Percentiles rank a stretch among this genome's conserved stretches.
Evolutionary conservation across 2,329 filamentous ascomycete species (phyloP).

Genomic region (Plectosphaerella cucumerina): DNA sequence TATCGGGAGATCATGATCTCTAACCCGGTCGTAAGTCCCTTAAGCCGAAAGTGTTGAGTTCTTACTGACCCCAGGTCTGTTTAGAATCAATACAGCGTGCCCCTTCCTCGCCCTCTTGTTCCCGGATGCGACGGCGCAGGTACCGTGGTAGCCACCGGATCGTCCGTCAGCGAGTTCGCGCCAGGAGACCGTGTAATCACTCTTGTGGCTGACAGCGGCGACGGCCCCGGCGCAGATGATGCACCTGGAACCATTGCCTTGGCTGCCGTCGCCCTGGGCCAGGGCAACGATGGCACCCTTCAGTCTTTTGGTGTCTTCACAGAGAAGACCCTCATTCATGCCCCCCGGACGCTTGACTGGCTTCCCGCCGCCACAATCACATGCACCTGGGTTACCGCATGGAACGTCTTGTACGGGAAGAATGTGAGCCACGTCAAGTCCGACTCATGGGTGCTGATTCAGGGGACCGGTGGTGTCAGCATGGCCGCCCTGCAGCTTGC

Average conservation of each 20-base stretch:
- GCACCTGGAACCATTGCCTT: constrained; percentile 18
- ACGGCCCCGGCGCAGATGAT: background rate
- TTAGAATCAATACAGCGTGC: too few relatives aligned
- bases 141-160: background rate
- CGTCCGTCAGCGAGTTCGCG: background rate
- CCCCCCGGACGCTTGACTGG: constrained; percentile 38
- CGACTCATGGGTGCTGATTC: constrained; percentile 28
- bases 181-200: constrained; percentile 2
- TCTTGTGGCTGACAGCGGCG: background rate
- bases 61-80: too few relatives aligned
- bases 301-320: constrained; percentile 54
- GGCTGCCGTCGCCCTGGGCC: constrained; percentile 47
- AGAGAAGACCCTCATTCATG: constrained; percentile 50
- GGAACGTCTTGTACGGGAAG: constrained; percentile 46
- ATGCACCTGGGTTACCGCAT: constrained; percentile 46
- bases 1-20: constrained; percentile 4
- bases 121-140: constrained; percentile 4
- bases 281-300: constrained; percentile 52
- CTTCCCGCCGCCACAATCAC: constrained; percentile 37
- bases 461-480: constrained; percentile 35
- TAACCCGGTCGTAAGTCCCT: background rate
- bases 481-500: constrained; percentile 30
- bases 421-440: constrained; percentile 32
- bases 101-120: background rate
- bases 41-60: too few relatives aligned